These are phyloP conservation scores for Aspergillus carlsbadensis DNA, from an alignment of 495 filamentous ascomycete species.

Conservation along the genomic window DNA sequence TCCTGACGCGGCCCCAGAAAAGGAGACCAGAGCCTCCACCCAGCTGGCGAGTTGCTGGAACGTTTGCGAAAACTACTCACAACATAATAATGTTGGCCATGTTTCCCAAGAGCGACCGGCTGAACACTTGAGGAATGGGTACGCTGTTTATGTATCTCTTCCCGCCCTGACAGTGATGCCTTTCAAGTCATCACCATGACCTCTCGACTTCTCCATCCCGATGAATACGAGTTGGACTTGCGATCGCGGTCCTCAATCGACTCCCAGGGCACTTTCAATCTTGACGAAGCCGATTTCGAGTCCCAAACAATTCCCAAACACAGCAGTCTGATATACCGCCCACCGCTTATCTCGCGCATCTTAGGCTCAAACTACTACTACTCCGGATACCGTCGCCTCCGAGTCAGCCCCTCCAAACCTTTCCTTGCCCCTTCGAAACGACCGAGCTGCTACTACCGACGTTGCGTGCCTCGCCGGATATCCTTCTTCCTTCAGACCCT, in stretches of 20 bases:
- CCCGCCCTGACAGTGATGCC: slow-evolving; percentile 10
- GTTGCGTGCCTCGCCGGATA: slow-evolving; percentile 57
- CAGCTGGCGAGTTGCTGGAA: background rate
- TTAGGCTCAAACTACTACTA: slow-evolving; percentile 28
- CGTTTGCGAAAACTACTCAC: background rate
- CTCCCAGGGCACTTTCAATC: slow-evolving; percentile 46
- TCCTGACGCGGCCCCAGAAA: slow-evolving; percentile 6
- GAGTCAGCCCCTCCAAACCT: slow-evolving; percentile 31
- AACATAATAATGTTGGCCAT: background rate
- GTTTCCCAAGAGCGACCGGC: background rate
- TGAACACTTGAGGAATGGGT: slow-evolving; percentile 13
- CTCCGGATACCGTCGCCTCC: slow-evolving; percentile 36
- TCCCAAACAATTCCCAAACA: slow-evolving; percentile 36
- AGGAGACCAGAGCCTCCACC: background rate
- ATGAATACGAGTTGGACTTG: slow-evolving; percentile 47
- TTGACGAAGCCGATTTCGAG: slow-evolving; percentile 51
- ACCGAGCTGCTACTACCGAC: slow-evolving; percentile 28
- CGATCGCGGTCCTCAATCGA: slow-evolving; percentile 46
- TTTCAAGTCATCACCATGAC: slow-evolving; percentile 33
- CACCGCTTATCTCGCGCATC: slow-evolving; percentile 29
- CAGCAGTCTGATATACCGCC: slow-evolving; percentile 23
- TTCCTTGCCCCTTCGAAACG: slow-evolving; percentile 25
- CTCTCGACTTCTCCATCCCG: slow-evolving; percentile 40
- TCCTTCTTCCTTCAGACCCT: slow-evolving; percentile 64
- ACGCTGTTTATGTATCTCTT: background rate